Conservation (phyloP, 129 eudicot genomes). For the Lactuca sativa region DNA sequence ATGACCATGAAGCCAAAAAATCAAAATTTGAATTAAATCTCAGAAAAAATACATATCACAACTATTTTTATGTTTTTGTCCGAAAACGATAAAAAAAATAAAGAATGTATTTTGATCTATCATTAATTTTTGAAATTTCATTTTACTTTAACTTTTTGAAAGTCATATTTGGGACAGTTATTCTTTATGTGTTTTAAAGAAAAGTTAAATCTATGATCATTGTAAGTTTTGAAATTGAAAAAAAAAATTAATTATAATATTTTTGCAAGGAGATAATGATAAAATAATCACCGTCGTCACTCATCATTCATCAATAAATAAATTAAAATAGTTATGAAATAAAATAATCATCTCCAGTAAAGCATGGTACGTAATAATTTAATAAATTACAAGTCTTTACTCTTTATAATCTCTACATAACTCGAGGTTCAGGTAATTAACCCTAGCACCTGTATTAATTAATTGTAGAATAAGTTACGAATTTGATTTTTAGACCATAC, state of each 20-base stretch:
- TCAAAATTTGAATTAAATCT: no score
- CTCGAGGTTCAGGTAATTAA: slow-evolving; percentile 20
- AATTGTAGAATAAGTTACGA: background rate
- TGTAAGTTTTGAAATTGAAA: background rate
- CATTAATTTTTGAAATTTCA: no score
- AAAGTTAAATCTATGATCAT: background rate
- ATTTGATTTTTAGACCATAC: background rate
- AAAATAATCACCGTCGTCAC: slow-evolving; percentile 32
- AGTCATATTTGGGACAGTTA: background rate
- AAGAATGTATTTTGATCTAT: background rate
- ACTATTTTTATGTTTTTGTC: no score
- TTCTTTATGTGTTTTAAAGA: background rate
- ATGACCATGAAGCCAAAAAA: no score
- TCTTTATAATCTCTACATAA: slow-evolving; percentile 18
- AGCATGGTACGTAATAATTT: slow-evolving; percentile 16
- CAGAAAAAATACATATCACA: no score
- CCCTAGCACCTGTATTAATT: background rate
- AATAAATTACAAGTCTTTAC: background rate
- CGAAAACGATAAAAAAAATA: no score
- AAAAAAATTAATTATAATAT: background rate
- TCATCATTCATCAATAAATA: background rate
- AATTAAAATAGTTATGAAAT: background rate
- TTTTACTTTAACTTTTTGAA: no score
- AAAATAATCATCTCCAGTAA: slow-evolving; percentile 20
- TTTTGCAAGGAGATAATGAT: background rate